Base-by-base conservation (phyloP, 2,329 filamentous ascomycete species). In the Fusarium redolens region DNA sequence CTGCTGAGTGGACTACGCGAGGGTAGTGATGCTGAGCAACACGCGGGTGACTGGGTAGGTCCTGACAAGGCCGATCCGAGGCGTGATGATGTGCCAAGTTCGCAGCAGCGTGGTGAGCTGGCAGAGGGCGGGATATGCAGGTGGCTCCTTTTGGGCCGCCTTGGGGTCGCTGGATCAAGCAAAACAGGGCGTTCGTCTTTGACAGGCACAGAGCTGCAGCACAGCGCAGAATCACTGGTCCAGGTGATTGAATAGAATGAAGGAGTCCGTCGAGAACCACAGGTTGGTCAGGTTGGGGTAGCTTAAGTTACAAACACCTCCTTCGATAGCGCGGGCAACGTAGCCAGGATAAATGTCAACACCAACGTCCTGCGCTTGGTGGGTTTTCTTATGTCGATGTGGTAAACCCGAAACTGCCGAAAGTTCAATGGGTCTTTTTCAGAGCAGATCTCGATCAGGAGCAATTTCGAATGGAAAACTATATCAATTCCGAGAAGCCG, bases 71-170 rank as follows among this genome's bases (percentile, higher is more conserved):
- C 54, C 72, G 75, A 77, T 77, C 75, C 71, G 70, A 71, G 71
- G 75, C 73, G 69, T 72, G 72, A 71, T 72, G 70, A 75, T 63
- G 72, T 77, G 76, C 69, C 71, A 75, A 71, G 74, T 77, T 76
- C 76, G 77, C 68, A 72, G 69, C 70, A 74, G 73, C 72, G 73
- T 75, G 74, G 69, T 78, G 78, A 79, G 75, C 76, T 78, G 78
- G 78, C 77, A 79, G 76, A 72, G 68, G 68, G 74, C 73, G 75
- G 74, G 65, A 72, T 79, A 80, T 81, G 79, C 79, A 81, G 68
- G 78, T 80, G 74, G 78, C 79, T 80, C 73, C 69, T 80, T 81
- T 79, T 28, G 77, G 79, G 72, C 61, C 69, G 72, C 61, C 62
- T 75, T 61, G 57, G 72, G 71, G 67, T 67, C 73, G 65, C 65